A percentile compares a stretch with the other conserved stretches of the same genome.
Conservation (phyloP, 345 rosid genomes). For the Lepidium sativum region DNA sequence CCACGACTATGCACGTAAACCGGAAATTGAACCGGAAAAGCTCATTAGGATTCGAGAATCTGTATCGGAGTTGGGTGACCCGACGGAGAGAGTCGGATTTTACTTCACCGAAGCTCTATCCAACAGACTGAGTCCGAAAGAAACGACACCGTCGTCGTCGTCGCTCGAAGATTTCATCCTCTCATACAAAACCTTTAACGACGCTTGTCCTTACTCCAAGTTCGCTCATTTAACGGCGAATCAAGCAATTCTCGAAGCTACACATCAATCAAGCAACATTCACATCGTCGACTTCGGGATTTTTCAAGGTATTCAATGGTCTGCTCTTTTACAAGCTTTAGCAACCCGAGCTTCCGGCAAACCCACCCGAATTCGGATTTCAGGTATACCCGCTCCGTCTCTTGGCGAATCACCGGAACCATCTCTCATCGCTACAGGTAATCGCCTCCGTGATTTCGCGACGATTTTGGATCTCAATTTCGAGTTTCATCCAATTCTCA, state of each 20-base stretch:
- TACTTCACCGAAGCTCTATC: constrained; percentile 63
- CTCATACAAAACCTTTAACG: constrained; percentile 66
- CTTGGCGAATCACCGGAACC: constrained; percentile 53
- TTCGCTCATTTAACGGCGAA: constrained; percentile 91
- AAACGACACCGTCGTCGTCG: constrained; percentile 16
- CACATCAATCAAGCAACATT: constrained; percentile 51
- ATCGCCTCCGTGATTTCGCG: constrained; percentile 75
- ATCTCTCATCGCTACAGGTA: constrained; percentile 65
- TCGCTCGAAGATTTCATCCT: constrained; percentile 53
- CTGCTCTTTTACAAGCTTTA: constrained; percentile 70
- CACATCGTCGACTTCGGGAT: constrained; percentile 90
- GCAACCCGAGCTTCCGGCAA: constrained; percentile 71
- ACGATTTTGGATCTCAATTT: constrained; percentile 55
- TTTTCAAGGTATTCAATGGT: constrained; percentile 95
- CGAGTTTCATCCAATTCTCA: constrained; percentile 64
- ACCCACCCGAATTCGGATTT: constrained; percentile 66
- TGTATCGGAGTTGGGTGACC: constrained; percentile 52
- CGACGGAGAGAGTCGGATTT: constrained; percentile 59
- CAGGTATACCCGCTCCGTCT: constrained; percentile 83
- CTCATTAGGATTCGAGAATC: constrained; percentile 41
- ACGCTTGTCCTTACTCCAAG: constrained; percentile 84
- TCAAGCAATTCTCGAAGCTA: constrained; percentile 88
- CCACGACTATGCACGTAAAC: constrained; percentile 50
- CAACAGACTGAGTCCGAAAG: constrained; percentile 26
- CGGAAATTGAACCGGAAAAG: constrained; percentile 47